phyloP scores from a whole-genome alignment of 2,329 filamentous ascomycete species.

The Helminthosporium solani region DNA sequence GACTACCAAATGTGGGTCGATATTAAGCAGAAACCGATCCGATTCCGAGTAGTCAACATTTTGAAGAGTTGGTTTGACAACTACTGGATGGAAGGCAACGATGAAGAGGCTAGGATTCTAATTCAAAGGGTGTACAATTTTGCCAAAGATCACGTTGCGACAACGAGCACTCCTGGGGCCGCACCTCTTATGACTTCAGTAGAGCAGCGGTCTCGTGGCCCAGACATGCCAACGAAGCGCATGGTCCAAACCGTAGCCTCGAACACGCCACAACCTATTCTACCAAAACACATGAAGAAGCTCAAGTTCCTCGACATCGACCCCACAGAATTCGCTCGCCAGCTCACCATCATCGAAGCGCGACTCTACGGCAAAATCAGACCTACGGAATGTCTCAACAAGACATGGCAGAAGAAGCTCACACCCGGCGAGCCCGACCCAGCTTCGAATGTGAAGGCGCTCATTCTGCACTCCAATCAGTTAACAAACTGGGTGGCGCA shows the following conservation, averaged over 20 bases:
- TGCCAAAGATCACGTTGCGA: slow-evolving; percentile 86
- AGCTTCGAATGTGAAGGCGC: slow-evolving; percentile 88
- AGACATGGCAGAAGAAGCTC: slow-evolving; percentile 98
- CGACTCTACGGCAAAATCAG: slow-evolving; percentile 94
- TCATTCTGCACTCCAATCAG: slow-evolving; percentile 97
- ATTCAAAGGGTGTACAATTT: slow-evolving; percentile 89
- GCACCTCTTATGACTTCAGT: slow-evolving; percentile 80
- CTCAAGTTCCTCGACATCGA: slow-evolving; percentile 98
- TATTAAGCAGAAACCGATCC: slow-evolving; percentile 91
- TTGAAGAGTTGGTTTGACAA: slow-evolving; percentile 98
- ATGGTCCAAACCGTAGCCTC: slow-evolving; percentile 84
- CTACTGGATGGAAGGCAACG: slow-evolving; percentile 97
- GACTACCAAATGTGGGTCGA: slow-evolving; percentile 90
- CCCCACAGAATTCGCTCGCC: slow-evolving; percentile 91
- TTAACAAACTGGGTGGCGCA: slow-evolving; percentile 99
- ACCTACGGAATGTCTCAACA: slow-evolving; percentile 93
- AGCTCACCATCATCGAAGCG: slow-evolving; percentile 95
- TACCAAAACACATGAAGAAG: slow-evolving; percentile 99
- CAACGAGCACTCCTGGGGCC: slow-evolving; percentile 88
- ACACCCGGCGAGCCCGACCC: slow-evolving; percentile 78
- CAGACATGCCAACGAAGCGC: slow-evolving; percentile 81
- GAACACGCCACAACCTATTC: slow-evolving; percentile 80
- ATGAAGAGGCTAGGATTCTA: slow-evolving; percentile 77
- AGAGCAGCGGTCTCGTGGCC: slow-evolving; percentile 83
- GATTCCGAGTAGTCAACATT: slow-evolving; percentile 96